Conservation (phyloP, 176 grass and related monocot genomes). For the Oryza longistaminata region DNA sequence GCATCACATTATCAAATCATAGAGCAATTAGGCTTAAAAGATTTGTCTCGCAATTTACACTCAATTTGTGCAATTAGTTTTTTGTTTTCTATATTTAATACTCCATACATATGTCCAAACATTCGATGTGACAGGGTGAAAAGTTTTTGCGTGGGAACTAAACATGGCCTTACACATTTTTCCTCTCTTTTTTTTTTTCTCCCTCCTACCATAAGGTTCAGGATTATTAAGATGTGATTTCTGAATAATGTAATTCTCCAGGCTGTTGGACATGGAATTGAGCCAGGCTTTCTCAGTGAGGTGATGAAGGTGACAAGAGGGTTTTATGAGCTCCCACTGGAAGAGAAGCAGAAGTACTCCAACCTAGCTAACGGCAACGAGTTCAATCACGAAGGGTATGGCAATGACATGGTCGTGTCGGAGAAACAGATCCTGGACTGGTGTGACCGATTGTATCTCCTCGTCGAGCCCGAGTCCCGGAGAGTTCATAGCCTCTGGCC, state of each 20-base stretch:
- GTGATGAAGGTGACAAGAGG: conserved; percentile 20
- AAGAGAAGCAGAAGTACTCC: conserved; percentile 63
- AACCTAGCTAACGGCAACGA: conserved; percentile 54
- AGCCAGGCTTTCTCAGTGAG: conserved; percentile 27
- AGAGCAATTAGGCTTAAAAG: too few species aligned
- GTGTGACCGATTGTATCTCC: conserved; percentile 48
- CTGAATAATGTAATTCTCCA: conserved; percentile 5
- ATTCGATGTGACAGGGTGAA: too few species aligned
- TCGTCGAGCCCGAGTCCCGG: conserved; percentile 42
- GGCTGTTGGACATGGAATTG: conserved; percentile 51
- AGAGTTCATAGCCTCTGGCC: conserved; percentile 47
- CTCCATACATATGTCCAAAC: too few species aligned
- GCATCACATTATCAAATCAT: too few species aligned
- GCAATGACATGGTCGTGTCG: conserved; percentile 34
- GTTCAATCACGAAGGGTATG: conserved; percentile 58
- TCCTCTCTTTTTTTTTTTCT: not conserved
- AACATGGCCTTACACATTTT: too few species aligned
- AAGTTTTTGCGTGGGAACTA: too few species aligned
- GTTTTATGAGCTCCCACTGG: conserved; percentile 45
- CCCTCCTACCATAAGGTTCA: not conserved
- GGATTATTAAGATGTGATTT: not conserved
- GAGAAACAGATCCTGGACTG: conserved; percentile 56
- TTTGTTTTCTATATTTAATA: too few species aligned
- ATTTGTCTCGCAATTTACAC: too few species aligned
- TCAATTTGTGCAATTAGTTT: too few species aligned